These are phyloP conservation scores for Royoungia palumana DNA, from an alignment of 768 basidiomycete species.

Conservation along the genomic window DNA sequence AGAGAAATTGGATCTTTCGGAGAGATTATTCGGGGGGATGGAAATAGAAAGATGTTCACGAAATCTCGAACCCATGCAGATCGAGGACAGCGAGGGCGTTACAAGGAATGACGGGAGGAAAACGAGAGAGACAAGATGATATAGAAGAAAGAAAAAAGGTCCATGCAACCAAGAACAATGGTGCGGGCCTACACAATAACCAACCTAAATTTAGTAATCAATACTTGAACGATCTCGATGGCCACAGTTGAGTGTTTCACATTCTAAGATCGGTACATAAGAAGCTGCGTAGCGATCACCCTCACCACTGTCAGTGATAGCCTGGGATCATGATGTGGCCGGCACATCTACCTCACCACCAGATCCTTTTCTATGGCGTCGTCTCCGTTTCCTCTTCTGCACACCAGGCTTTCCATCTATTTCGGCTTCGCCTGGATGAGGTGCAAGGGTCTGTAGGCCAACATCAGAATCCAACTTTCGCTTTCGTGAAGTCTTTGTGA, in stretches of 20 bases:
- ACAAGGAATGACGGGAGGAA: background rate
- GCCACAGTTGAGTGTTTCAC: too few species aligned
- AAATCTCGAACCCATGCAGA: constrained; percentile 31
- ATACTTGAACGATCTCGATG: background rate
- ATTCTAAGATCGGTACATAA: too few species aligned
- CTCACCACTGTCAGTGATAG: too few species aligned
- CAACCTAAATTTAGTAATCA: constrained; percentile 16
- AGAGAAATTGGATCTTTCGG: constrained; percentile 41
- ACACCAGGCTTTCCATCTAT: constrained; percentile 5
- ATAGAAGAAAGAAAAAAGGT: constrained; percentile 3
- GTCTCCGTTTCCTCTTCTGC: constrained; percentile 38
- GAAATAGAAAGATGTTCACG: constrained; percentile 30
- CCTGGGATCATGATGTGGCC: background rate
- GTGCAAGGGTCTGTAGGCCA: constrained; percentile 5
- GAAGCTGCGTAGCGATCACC: too few species aligned
- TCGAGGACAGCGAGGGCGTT: background rate
- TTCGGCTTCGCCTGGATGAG: constrained; percentile 10
- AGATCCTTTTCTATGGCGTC: constrained; percentile 38
- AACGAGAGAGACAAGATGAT: constrained; percentile 11
- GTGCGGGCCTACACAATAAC: constrained; percentile 13
- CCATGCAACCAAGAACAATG: constrained; percentile 20
- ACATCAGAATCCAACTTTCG: constrained; percentile 18
- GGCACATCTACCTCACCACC: background rate
- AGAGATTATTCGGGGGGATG: constrained; percentile 10
- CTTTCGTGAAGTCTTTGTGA: constrained; percentile 5